phyloP scores from a whole-genome alignment of 805 yeast genomes.

The Kodamaea leandrae region DNA sequence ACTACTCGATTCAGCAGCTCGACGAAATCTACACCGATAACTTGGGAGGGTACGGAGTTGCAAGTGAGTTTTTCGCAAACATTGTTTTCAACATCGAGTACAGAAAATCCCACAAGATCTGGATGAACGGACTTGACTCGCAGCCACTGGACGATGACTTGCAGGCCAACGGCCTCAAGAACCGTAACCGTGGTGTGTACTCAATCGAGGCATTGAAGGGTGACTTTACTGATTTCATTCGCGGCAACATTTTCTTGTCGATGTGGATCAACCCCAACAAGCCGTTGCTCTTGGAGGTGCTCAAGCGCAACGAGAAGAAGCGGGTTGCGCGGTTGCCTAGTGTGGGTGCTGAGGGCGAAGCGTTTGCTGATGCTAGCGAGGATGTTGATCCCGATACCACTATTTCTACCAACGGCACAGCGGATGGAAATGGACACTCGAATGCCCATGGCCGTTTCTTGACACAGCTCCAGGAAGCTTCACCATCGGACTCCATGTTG shows the following conservation, averaged over 20 bases:
- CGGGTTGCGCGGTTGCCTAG: background rate
- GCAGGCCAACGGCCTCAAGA: background rate
- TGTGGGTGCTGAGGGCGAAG: constrained; percentile 3
- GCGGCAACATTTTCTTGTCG: constrained; percentile 25
- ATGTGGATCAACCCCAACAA: constrained; percentile 33
- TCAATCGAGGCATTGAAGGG: constrained; percentile 2
- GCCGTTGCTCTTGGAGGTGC: constrained; percentile 17
- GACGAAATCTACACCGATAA: constrained; percentile 28
- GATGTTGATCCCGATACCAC: background rate
- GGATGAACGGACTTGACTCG: constrained; percentile 27
- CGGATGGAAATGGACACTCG: constrained; percentile 1
- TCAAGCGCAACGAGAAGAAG: constrained; percentile 5
- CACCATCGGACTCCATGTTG: constrained; percentile 6
- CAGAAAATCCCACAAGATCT: constrained; percentile 24
- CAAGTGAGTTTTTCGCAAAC: constrained; percentile 19
- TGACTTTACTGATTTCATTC: constrained; percentile 21
- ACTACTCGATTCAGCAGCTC: constrained; percentile 23
- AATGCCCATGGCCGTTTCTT: constrained; percentile 6
- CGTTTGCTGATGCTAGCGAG: constrained; percentile 7
- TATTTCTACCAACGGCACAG: background rate
- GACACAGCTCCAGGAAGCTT: constrained; percentile 2
- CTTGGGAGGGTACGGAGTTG: constrained; percentile 20
- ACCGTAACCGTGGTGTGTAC: constrained; percentile 4
- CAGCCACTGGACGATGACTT: constrained; percentile 11
- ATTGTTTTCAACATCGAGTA: constrained; percentile 24